Percentiles rank a stretch among this genome's conserved stretches.
phyloP scores from a whole-genome alignment of 371 early-diverging fungal species.

The Haplosporangium sp. region DNA sequence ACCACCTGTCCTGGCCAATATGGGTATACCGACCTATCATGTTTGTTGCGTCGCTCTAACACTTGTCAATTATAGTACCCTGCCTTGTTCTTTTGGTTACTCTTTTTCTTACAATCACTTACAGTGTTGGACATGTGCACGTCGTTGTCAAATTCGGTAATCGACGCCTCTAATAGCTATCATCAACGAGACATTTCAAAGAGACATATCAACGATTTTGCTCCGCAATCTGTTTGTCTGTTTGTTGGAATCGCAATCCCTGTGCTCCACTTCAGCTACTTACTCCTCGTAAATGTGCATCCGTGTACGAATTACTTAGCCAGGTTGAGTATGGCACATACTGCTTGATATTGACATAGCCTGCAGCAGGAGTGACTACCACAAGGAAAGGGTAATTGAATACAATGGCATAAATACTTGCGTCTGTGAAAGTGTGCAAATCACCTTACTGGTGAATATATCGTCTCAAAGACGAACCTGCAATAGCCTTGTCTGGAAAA shows the following conservation, averaged over 20 bases:
- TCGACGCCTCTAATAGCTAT: slow-evolving; percentile 73
- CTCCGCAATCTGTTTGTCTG: background rate
- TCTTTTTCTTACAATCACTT: slow-evolving; percentile 6
- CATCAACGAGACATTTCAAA: background rate
- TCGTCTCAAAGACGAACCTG: slow-evolving; percentile 55
- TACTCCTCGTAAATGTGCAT: slow-evolving; percentile 71
- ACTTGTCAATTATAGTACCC: too few relatives aligned
- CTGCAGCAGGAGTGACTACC: slow-evolving; percentile 74
- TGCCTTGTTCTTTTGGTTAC: too few relatives aligned
- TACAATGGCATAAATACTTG: background rate
- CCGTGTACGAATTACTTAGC: slow-evolving; percentile 68
- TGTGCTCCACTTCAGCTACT: slow-evolving; percentile 9
- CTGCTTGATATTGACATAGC: slow-evolving; percentile 76
- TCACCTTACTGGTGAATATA: background rate
- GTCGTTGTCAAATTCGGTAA: slow-evolving; percentile 79
- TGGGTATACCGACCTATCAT: slow-evolving; percentile 66
- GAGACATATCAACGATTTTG: background rate
- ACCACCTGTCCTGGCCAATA: slow-evolving; percentile 68
- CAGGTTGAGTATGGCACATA: slow-evolving; percentile 74
- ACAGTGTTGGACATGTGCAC: slow-evolving; percentile 74
- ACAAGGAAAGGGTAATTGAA: background rate
- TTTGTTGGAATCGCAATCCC: background rate
- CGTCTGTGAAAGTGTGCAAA: background rate
- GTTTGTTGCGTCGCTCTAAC: too few relatives aligned
- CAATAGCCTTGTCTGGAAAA: slow-evolving; percentile 73